Evolutionary conservation across 1,284 basidiomycete species (phyloP), one percentile per base, ranked within the genome.

Genomic region (Leccinum cinnamomeum): DNA sequence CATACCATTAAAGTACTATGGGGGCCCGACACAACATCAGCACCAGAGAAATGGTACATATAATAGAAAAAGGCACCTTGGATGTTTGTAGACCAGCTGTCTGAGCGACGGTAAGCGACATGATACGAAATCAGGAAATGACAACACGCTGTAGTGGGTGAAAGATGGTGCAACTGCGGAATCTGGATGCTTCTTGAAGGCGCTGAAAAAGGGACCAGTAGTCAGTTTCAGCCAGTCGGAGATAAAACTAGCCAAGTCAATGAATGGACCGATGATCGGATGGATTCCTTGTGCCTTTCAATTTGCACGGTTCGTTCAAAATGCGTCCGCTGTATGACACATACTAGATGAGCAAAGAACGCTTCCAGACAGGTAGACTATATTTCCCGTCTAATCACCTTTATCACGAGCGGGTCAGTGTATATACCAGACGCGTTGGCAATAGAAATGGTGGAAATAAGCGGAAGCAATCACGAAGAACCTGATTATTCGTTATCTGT

Each of bases 1-100:
- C 28, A 50, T 57, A 57, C 56, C 41, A 33, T 48, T 57, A 16
- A 50, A 48, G 30, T 57, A 57, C 56, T 57, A 46, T 48, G n/a
- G 39, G 41, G 23, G 7, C 16, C 14, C 12, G 5, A 5, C 25
- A 25, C 5, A 4, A 7, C 7, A 7, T 46, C 2, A 50, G 44
- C 28, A 33, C 20, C 25, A 7, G 37, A 25, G 0, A 23, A 14
- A 55, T 25, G n/a, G 14, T 5, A 10, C 7, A 16, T 20, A 16
- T 25, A 11, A 4, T 37, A 33, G 30, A 25, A 3, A 23, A 56
- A 39, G 10, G 23, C 7, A 56, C 55, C 55, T 56, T 41, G 35
- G 37, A 28, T 8, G 23, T 56, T 44, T 56, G 55, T 11, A 56
- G 39, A 56, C 55, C 55, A 18, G 37, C 37, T n/a, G 23, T 28